A percentile compares a stretch with the other conserved stretches of the same genome.
Conservation (phyloP, 257 asterid species). For the Solanum gracilifrons region DNA sequence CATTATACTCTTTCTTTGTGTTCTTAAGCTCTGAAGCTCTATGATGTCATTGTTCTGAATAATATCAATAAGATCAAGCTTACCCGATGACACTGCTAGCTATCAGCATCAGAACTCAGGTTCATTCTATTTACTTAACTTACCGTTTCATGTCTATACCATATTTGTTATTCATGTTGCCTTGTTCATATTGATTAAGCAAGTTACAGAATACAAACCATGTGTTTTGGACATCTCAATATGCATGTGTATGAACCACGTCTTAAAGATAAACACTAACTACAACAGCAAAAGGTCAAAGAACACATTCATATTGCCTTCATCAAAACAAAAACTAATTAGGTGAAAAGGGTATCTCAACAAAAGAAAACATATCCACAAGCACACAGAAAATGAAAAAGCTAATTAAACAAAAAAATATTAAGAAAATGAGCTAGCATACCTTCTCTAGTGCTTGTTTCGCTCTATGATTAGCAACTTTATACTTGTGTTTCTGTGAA, state of each 20-base stretch:
- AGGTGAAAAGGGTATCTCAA: background rate
- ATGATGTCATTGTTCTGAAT: background rate
- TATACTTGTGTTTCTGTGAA: slow-evolving; percentile 63
- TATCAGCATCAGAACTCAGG: background rate
- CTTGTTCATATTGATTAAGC: background rate
- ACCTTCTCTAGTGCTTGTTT: slow-evolving; percentile 85
- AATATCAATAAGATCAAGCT: background rate
- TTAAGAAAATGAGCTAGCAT: background rate
- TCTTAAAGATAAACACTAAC: background rate
- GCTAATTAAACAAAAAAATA: background rate
- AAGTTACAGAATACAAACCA: background rate
- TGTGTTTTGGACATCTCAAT: background rate
- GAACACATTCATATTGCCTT: background rate
- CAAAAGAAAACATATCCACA: background rate
- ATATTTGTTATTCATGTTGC: background rate
- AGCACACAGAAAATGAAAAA: background rate
- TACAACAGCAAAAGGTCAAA: background rate
- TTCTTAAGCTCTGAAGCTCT: background rate
- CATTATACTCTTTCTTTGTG: background rate
- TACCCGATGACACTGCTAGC: background rate
- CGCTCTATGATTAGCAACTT: slow-evolving; percentile 79
- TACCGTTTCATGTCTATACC: background rate
- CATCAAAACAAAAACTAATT: background rate
- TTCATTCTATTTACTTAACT: background rate
- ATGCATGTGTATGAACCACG: background rate